Conservation (phyloP, 1,139 yeast species). For the Keqinozyma sinolaborantium region DNA sequence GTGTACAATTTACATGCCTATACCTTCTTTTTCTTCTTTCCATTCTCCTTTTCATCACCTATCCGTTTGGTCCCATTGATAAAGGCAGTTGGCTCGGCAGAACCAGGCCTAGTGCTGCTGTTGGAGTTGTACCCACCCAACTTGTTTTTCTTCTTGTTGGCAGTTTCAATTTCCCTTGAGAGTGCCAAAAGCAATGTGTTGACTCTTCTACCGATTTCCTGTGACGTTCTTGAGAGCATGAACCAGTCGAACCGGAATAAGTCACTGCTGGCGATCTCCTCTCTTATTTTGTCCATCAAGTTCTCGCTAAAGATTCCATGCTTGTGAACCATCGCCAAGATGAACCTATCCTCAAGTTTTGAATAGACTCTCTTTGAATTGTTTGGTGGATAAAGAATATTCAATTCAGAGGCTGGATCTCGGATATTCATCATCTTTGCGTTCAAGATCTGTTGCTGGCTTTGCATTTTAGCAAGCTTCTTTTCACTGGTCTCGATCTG, state of each 20-base stretch:
- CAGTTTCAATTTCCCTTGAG: conserved; percentile 68
- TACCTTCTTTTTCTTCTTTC: conserved; percentile 2
- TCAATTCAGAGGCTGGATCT: conserved; percentile 74
- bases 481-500: conserved; percentile 89
- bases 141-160: conserved; percentile 31
- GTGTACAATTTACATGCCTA: conserved; percentile 5
- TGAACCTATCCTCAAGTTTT: conserved; percentile 80
- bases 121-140: conserved; percentile 17
- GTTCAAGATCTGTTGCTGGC: conserved; percentile 65
- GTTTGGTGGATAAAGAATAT: conserved; percentile 85
- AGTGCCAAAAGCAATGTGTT: conserved; percentile 75
- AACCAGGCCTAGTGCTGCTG: conserved; percentile 29
- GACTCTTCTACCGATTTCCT: conserved; percentile 79
- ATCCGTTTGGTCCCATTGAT: conserved; percentile 10
- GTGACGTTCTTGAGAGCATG: conserved; percentile 77
- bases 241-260: conserved; percentile 89
- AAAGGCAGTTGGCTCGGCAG: conserved; percentile 26
- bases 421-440: conserved; percentile 59
- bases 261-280: conserved; percentile 69
- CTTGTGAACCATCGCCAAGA: conserved; percentile 68
- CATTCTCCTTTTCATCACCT: conserved; percentile 4
- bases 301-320: conserved; percentile 72
- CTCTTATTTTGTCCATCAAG: conserved; percentile 72
- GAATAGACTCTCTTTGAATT: conserved; percentile 85
- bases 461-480: conserved; percentile 58